Conservation (phyloP, 495 filamentous ascomycete genomes). For the Lophiotrema nucula region DNA sequence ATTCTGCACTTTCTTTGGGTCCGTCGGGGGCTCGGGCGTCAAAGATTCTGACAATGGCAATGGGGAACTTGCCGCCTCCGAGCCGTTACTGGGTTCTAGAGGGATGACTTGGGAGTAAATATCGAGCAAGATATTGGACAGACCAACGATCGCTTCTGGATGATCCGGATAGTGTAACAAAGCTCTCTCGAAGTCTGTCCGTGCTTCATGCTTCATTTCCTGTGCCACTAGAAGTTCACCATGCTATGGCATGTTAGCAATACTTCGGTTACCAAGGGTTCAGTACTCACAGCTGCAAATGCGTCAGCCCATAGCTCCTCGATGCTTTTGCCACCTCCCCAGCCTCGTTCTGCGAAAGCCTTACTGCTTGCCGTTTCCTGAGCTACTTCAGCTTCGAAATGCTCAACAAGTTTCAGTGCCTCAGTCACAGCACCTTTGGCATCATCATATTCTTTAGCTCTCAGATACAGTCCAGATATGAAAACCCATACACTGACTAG, state of each 20-base stretch:
- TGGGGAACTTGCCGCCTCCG: not conserved
- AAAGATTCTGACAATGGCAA: not conserved
- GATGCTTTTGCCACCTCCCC: conserved; percentile 71
- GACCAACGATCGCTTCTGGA: conserved; percentile 72
- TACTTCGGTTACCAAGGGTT: not conserved
- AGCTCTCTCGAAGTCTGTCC: conserved; percentile 74
- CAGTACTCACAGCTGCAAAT: conserved; percentile 60
- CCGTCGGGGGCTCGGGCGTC: conserved; percentile 1
- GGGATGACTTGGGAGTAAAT: conserved; percentile 68
- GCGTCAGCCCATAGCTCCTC: conserved; percentile 82
- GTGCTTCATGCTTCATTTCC: conserved; percentile 62
- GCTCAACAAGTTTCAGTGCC: conserved; percentile 65
- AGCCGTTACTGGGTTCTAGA: conserved; percentile 40
- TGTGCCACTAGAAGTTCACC: conserved; percentile 66
- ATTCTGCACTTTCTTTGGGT: conserved; percentile 7
- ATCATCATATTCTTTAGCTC: conserved; percentile 74
- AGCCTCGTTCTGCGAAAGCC: conserved; percentile 60
- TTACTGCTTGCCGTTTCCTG: conserved; percentile 51
- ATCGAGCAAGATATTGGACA: conserved; percentile 82
- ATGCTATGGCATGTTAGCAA: conserved; percentile 52
- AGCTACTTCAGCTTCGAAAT: conserved; percentile 53
- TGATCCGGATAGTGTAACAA: conserved; percentile 73
- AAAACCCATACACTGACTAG: conserved; percentile 85
- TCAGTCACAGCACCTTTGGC: conserved; percentile 75
- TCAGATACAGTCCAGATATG: conserved; percentile 81